Conservation (phyloP, 2,329 filamentous ascomycete genomes). For the Nigrospora sphaerica region DNA sequence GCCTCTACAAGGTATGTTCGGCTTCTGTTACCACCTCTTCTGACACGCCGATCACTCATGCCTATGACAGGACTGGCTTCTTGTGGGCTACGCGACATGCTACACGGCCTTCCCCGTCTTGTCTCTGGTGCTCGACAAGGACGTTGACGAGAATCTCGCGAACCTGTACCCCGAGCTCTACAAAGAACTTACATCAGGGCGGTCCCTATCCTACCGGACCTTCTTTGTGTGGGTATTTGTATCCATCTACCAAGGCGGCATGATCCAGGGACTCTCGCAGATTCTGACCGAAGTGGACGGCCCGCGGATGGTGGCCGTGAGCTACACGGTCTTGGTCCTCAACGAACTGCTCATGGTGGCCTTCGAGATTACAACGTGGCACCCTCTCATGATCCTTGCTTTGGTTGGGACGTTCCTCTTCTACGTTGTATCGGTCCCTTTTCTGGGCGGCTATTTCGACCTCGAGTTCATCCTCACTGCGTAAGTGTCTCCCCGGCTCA, state of each 20-base stretch:
- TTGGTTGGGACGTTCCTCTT: slow-evolving; percentile 75
- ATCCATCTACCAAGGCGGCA: slow-evolving; percentile 87
- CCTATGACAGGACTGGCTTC: slow-evolving; percentile 67
- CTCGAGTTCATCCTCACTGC: slow-evolving; percentile 67
- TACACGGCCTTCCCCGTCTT: slow-evolving; percentile 94
- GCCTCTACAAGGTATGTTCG: slow-evolving; percentile 65
- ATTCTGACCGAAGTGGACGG: slow-evolving; percentile 74
- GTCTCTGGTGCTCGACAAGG: slow-evolving; percentile 86
- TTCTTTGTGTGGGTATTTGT: slow-evolving; percentile 97
- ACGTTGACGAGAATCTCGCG: slow-evolving; percentile 88
- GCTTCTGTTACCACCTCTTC: background rate
- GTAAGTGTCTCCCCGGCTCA: slow-evolving; percentile 34
- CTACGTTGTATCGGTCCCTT: slow-evolving; percentile 79
- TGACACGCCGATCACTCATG: slow-evolving; percentile 12
- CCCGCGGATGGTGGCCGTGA: slow-evolving; percentile 76
- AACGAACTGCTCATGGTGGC: slow-evolving; percentile 98
- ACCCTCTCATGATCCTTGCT: slow-evolving; percentile 80
- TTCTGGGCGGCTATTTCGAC: slow-evolving; percentile 86
- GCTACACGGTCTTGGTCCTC: slow-evolving; percentile 83
- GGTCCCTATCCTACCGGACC: slow-evolving; percentile 81
- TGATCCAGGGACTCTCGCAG: slow-evolving; percentile 93
- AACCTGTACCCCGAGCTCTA: slow-evolving; percentile 96
- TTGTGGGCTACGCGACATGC: slow-evolving; percentile 92
- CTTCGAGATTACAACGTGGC: slow-evolving; percentile 95
- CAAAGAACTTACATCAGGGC: slow-evolving; percentile 88